phyloP scores from a whole-genome alignment of 306 rosid genomes.

The Quercus bicolor region DNA sequence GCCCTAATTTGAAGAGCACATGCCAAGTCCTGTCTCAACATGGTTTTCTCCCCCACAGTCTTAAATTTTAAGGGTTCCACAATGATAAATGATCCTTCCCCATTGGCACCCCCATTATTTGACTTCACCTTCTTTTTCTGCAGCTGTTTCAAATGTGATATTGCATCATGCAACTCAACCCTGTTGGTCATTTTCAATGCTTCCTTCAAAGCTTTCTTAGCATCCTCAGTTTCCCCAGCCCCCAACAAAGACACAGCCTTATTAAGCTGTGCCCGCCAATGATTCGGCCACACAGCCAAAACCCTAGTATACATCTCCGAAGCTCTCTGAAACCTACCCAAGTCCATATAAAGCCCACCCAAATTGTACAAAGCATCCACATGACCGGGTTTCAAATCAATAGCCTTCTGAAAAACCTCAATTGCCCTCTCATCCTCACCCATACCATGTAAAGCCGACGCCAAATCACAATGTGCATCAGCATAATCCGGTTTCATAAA shows the following conservation, averaged over 20 bases:
- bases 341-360: slow-evolving; percentile 96
- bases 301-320: slow-evolving; percentile 98
- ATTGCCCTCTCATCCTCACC: slow-evolving; percentile 93
- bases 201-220: slow-evolving; percentile 86
- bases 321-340: slow-evolving; percentile 92
- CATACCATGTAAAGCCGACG: slow-evolving; percentile 94
- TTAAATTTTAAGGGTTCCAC: slow-evolving; percentile 71
- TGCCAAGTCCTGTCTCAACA: slow-evolving; percentile 58
- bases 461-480: slow-evolving; percentile 96
- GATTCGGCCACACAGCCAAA: slow-evolving; percentile 91
- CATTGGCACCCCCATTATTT: slow-evolving; percentile 61
- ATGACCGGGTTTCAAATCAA: slow-evolving; percentile 93
- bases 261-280: slow-evolving; percentile 99
- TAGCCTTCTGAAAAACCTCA: slow-evolving; percentile 94
- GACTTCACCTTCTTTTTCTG: slow-evolving; percentile 83
- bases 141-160: slow-evolving; percentile 88
- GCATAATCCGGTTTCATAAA: slow-evolving; percentile 95
- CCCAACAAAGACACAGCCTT: slow-evolving; percentile 95
- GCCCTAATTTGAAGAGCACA: slow-evolving; percentile 75
- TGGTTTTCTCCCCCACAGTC: slow-evolving; percentile 73
- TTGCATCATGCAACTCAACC: slow-evolving; percentile 94
- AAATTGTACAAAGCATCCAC: slow-evolving; percentile 90
- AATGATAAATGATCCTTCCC: slow-evolving; percentile 54
- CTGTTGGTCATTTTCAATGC: slow-evolving; percentile 97
- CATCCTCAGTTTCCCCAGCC: slow-evolving; percentile 90